These are phyloP conservation scores for Fulvia fulva DNA, from an alignment of 2,329 filamentous ascomycete genomes.

Conservation along the genomic window DNA sequence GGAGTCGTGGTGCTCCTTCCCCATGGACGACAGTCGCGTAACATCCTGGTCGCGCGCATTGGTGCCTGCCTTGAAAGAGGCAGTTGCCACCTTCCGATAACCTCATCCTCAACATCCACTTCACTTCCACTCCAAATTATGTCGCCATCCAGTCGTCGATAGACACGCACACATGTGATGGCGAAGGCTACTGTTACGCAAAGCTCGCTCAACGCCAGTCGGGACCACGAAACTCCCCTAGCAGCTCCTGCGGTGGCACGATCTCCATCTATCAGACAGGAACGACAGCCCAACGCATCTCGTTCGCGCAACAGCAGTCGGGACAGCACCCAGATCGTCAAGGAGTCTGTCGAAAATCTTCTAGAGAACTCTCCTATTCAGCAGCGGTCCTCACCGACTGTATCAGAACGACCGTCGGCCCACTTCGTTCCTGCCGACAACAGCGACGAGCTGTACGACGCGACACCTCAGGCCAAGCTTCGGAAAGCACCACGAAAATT, in stretches of 20 bases:
- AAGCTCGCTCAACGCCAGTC: slow-evolving; percentile 23
- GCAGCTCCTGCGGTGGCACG: background rate
- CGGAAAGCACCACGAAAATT: background rate
- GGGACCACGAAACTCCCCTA: slow-evolving; percentile 7
- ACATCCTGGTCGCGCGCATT: background rate
- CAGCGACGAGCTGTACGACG: slow-evolving; percentile 1
- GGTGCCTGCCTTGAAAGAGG: background rate
- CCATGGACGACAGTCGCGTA: background rate
- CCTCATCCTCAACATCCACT: too few relatives aligned
- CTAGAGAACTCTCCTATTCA: background rate
- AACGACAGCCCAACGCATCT: background rate
- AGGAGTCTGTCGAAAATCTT: background rate
- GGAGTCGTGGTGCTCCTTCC: background rate
- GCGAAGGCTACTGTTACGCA: slow-evolving; percentile 7
- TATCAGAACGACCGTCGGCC: background rate
- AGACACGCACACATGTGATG: slow-evolving; percentile 6
- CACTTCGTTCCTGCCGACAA: background rate
- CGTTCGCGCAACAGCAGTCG: background rate
- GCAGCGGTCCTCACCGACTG: background rate
- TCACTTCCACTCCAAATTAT: background rate
- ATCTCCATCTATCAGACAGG: background rate
- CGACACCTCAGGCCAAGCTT: background rate
- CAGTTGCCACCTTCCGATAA: background rate
- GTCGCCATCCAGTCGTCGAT: slow-evolving; percentile 2
- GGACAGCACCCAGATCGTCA: background rate